Percentiles rank a stretch among this genome's conserved stretches.
Evolutionary conservation across 139 green algal genomes (phyloP).

Genomic region (Chloropicon primus): DNA sequence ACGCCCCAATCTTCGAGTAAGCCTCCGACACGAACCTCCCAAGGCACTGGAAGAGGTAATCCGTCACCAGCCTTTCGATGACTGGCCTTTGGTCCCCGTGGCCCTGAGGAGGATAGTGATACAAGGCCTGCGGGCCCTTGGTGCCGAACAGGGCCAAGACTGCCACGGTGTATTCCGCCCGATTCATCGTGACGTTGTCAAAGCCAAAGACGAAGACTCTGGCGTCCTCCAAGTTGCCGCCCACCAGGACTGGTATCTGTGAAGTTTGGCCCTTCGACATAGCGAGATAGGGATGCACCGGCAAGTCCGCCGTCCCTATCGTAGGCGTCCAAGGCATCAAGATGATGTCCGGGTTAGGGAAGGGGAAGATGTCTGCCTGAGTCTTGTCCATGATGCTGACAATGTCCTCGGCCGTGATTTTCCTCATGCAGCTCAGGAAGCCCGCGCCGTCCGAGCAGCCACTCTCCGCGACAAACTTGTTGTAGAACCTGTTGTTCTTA

Average conservation of each 20-base stretch:
- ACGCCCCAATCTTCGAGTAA: not conserved
- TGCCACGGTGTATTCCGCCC: not conserved
- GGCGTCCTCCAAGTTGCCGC: not conserved
- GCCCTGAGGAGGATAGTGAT: not conserved
- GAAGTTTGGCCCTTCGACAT: not conserved
- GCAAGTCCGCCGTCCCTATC: not conserved
- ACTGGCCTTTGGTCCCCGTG: not conserved
- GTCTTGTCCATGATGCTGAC: not conserved
- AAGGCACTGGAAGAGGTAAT: not conserved
- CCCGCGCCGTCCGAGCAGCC: not conserved
- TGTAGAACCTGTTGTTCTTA: not conserved
- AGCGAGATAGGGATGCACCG: not conserved
- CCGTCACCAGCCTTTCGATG: not conserved
- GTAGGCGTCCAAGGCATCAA: not conserved
- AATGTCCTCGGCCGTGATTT: not conserved
- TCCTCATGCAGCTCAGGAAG: not conserved
- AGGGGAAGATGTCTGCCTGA: not conserved
- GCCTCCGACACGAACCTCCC: not conserved
- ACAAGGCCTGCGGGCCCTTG: not conserved
- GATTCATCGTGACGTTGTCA: not conserved
- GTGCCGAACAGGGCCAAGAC: not conserved
- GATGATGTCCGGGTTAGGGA: not conserved
- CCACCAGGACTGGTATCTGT: not conserved
- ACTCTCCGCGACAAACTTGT: not conserved
- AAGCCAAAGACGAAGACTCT: not conserved